These are phyloP conservation scores for Candolleomyces efflorescens DNA, from an alignment of 768 basidiomycete genomes.

Conservation along the genomic window DNA sequence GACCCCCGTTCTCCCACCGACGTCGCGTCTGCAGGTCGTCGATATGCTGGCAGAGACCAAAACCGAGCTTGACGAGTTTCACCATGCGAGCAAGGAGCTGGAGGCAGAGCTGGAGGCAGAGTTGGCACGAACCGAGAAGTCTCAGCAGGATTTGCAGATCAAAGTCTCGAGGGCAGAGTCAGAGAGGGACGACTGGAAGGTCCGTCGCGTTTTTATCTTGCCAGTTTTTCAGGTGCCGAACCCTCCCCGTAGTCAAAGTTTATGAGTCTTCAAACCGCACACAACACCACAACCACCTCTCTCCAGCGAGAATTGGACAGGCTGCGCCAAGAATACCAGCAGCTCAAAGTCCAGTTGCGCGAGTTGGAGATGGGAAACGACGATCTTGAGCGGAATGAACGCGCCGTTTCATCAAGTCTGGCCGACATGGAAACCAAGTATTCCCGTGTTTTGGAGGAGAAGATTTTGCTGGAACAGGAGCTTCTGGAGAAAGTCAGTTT, in stretches of 20 bases:
- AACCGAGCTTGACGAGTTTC: slow-evolving; percentile 83
- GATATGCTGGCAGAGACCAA: slow-evolving; percentile 84
- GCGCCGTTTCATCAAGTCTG: slow-evolving; percentile 78
- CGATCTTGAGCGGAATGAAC: slow-evolving; percentile 92
- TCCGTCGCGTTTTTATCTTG: slow-evolving; percentile 28
- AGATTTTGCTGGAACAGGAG: slow-evolving; percentile 95
- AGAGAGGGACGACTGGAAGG: slow-evolving; percentile 94
- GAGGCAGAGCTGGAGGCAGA: slow-evolving; percentile 93
- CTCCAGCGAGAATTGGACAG: slow-evolving; percentile 90
- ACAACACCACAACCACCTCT: slow-evolving; percentile 87
- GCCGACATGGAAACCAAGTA: slow-evolving; percentile 87
- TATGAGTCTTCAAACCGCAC: slow-evolving; percentile 81
- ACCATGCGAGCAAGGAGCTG: slow-evolving; percentile 82
- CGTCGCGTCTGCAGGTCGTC: slow-evolving; percentile 41
- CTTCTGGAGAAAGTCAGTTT: slow-evolving; percentile 84
- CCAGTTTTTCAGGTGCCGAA: slow-evolving; percentile 2
- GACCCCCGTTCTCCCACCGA: not conserved
- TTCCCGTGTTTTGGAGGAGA: slow-evolving; percentile 89
- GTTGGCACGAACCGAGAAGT: slow-evolving; percentile 80
- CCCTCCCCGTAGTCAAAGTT: slow-evolving; percentile 59
- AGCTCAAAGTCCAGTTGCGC: slow-evolving; percentile 67
- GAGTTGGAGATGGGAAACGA: slow-evolving; percentile 98
- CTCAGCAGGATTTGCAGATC: slow-evolving; percentile 73
- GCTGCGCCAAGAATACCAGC: slow-evolving; percentile 69
- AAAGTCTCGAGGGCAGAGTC: slow-evolving; percentile 66